These are phyloP conservation scores for Heterobasidion irregulare DNA, from an alignment of 1,284 basidiomycete species.

Conservation along the genomic window DNA sequence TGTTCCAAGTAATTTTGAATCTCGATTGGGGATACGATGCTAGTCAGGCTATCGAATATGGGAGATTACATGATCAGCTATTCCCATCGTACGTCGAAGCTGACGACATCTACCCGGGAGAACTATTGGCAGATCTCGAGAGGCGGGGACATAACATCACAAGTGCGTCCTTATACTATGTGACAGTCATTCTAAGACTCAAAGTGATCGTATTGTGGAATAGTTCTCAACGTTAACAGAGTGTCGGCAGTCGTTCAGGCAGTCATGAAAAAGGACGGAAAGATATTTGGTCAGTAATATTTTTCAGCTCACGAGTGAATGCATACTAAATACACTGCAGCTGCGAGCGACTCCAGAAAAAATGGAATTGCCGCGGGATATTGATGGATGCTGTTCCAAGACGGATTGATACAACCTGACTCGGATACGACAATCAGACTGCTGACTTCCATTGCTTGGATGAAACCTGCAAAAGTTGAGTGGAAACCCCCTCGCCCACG, in stretches of 20 bases:
- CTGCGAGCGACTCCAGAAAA: slow-evolving; percentile 80
- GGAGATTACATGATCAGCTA: slow-evolving; percentile 90
- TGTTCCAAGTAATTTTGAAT: slow-evolving; percentile 81
- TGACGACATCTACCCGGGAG: slow-evolving; percentile 52
- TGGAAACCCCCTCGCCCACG: too few species aligned
- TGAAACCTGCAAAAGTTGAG: too few species aligned
- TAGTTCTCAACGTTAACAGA: slow-evolving; percentile 44
- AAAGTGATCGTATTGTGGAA: not conserved
- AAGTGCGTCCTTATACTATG: slow-evolving; percentile 28
- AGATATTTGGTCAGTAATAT: slow-evolving; percentile 46
- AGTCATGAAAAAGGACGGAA: slow-evolving; percentile 45
- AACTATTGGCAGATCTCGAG: slow-evolving; percentile 47
- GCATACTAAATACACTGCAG: slow-evolving; percentile 25
- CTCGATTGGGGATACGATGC: slow-evolving; percentile 75
- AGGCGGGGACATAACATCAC: slow-evolving; percentile 68
- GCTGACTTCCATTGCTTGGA: too few species aligned
- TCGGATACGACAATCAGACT: too few species aligned
- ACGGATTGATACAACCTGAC: too few species aligned
- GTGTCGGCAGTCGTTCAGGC: slow-evolving; percentile 69
- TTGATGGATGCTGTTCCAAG: slow-evolving; percentile 21
- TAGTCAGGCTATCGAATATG: slow-evolving; percentile 75
- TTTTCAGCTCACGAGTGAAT: not conserved
- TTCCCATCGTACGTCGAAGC: slow-evolving; percentile 60
- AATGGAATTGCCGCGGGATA: slow-evolving; percentile 79
- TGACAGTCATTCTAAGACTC: not conserved